These are phyloP conservation scores for Curvularia eragrostidis DNA, from an alignment of 2,329 filamentous ascomycete species.

Conservation along the genomic window DNA sequence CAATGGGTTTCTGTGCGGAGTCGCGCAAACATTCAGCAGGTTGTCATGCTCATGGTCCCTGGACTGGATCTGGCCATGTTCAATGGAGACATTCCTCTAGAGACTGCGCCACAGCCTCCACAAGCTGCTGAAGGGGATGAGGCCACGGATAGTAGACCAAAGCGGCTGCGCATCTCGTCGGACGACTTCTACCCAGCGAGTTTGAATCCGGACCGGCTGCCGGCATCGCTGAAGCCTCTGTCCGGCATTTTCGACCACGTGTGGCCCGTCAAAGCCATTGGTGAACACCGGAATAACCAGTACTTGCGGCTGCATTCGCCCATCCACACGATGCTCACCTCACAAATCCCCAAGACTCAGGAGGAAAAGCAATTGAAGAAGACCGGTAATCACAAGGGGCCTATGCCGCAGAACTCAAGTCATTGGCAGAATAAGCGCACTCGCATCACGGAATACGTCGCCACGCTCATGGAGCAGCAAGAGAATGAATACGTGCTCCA, in stretches of 20 bases:
- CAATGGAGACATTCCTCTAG: constrained; percentile 57
- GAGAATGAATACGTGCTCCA: constrained; percentile 88
- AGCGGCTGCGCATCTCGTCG: constrained; percentile 49
- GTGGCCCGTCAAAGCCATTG: constrained; percentile 88
- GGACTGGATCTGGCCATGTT: constrained; percentile 93
- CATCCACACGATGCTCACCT: constrained; percentile 80
- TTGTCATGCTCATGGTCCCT: constrained; percentile 90
- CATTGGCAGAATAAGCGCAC: constrained; percentile 78
- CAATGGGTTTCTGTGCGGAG: constrained; percentile 68
- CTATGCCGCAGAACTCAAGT: constrained; percentile 67
- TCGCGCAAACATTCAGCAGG: constrained; percentile 67
- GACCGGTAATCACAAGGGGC: constrained; percentile 49
- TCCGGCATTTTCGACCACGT: constrained; percentile 84
- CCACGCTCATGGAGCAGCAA: constrained; percentile 73
- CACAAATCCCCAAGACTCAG: constrained; percentile 71
- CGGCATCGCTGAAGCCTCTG: constrained; percentile 63
- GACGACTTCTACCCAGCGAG: constrained; percentile 59
- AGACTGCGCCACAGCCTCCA: constrained; percentile 13
- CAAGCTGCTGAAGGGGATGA: constrained; percentile 6
- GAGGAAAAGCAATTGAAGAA: constrained; percentile 68
- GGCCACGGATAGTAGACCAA: constrained; percentile 28
- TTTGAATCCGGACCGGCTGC: constrained; percentile 52
- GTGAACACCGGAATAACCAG: constrained; percentile 71
- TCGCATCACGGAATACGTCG: constrained; percentile 80
- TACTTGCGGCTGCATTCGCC: constrained; percentile 83